Base-by-base conservation (phyloP, 306 rosid genomes). In the Rubus parviflorus region DNA sequence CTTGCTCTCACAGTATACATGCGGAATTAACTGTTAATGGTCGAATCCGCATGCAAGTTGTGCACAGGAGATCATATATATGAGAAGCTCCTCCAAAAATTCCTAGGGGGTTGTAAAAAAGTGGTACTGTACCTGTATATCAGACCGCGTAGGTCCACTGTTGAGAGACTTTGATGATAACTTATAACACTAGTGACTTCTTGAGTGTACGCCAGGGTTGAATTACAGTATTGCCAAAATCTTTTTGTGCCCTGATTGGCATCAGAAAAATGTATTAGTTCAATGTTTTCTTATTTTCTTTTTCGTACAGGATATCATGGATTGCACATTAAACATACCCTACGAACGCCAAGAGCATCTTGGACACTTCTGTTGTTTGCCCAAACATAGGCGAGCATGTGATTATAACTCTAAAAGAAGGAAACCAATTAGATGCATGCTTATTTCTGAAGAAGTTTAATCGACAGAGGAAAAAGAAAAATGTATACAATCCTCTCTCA, bases 151-250 rank as follows among this genome's bases (percentile, higher is more conserved):
- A 77, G 48, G 68, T 57, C 67, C 7, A 38, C 25, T 7, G 25
- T 54, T 30, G 58, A 7, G 56, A 77, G 74, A 53, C 47, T 68
- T 54, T 48, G 74, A 43, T 77, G 80, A 68, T 54, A 57, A 40
- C 68, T 8, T 2, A 68, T 22, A 43, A 67, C 74, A 25, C 51
- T 77, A 6, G 74, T 77, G 46, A 77, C 74, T 8, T 45, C 19
- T 60, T 68, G 45, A 25, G 80, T 68, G 51, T 77, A 77, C 3
- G 80, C 74, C 60, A 77, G 58, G 56, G 74, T 53, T 41, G 74
- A 67, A 15, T 77, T 77, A 51, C 80, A 77, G 80, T 77, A 77
- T 25, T 77, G 68, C 80, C 80, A 77, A 17, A 66, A 68, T 8
- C 25, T 56, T 77, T 77, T 77, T 3, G 80, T 77, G 8, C 80